Conservation (phyloP, 331 rosid species). For the Saraca asoca region DNA sequence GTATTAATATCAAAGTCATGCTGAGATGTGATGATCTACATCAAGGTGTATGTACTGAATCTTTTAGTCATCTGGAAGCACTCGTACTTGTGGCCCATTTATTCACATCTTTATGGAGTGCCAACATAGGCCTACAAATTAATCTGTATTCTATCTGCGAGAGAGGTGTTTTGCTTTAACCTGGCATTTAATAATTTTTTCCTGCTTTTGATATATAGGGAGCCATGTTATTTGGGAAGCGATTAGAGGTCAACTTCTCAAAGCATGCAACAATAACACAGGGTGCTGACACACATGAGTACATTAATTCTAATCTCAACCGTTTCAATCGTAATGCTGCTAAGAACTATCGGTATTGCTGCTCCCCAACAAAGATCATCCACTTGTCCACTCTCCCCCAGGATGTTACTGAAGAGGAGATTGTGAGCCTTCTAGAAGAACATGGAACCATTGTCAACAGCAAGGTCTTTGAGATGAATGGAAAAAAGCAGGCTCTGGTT, state of each 20-base stretch:
- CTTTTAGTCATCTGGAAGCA: constrained; percentile 2
- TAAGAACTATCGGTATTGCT: constrained; percentile 94
- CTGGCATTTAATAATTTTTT: constrained; percentile 5
- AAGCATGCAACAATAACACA: constrained; percentile 85
- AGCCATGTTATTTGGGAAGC: constrained; percentile 79
- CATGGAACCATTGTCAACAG: constrained; percentile 71
- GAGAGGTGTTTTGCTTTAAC: not conserved
- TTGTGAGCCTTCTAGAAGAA: constrained; percentile 74
- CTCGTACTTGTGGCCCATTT: not conserved
- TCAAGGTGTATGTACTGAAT: not conserved
- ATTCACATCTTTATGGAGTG: not conserved
- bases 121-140: not conserved
- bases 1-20: not conserved
- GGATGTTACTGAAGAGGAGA: constrained; percentile 84
- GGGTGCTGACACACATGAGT: constrained; percentile 95
- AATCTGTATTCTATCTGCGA: constrained; percentile 9
- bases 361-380: constrained; percentile 93
- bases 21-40: not conserved
- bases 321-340: constrained; percentile 97
- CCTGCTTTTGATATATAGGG: constrained; percentile 55
- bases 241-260: constrained; percentile 91
- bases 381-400: constrained; percentile 89
- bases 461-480: constrained; percentile 95
- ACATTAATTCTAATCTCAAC: constrained; percentile 82
- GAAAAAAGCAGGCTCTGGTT: constrained; percentile 88